These are phyloP conservation scores for Zopfia rhizophila DNA, from an alignment of 2,329 filamentous ascomycete genomes.

Conservation along the genomic window DNA sequence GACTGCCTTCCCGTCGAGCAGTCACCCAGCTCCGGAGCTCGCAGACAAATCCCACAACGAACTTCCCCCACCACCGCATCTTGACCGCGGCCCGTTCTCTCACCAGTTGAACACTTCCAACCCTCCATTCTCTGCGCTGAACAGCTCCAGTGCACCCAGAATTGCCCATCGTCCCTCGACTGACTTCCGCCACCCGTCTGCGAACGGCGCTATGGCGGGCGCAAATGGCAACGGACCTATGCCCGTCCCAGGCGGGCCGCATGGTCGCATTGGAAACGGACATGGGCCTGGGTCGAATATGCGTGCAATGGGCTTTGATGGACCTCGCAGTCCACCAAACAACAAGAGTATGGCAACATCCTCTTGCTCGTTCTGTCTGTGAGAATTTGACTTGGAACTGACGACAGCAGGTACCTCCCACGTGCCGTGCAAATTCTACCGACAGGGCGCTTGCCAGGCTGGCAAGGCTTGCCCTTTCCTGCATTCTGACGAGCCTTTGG, in stretches of 20 bases:
- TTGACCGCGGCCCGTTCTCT: constrained; percentile 35
- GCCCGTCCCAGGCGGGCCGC: constrained; percentile 48
- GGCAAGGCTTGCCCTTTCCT: constrained; percentile 96
- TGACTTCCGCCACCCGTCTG: constrained; percentile 41
- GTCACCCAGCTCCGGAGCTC: constrained; percentile 26
- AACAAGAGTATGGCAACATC: constrained; percentile 55
- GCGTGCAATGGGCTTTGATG: constrained; percentile 52
- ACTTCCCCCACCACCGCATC: constrained; percentile 31
- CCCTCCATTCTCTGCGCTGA: constrained; percentile 23
- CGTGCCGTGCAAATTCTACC: constrained; percentile 99
- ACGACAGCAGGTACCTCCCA: constrained; percentile 82
- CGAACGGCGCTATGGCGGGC: constrained; percentile 46
- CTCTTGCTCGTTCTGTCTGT: background rate
- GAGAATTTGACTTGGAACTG: constrained; percentile 22
- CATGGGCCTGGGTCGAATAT: constrained; percentile 39
- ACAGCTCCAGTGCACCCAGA: constrained; percentile 30
- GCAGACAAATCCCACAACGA: constrained; percentile 43
- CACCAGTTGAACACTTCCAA: constrained; percentile 39
- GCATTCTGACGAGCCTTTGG: constrained; percentile 85
- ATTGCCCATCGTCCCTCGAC: constrained; percentile 39
- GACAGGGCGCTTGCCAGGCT: constrained; percentile 94
- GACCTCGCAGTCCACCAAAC: constrained; percentile 59
- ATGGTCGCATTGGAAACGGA: constrained; percentile 43
- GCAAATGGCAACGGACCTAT: constrained; percentile 45
- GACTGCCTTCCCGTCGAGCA: constrained; percentile 40